Conservation (phyloP, 352 stramenopile species). For the Plasmopara halstedii region DNA sequence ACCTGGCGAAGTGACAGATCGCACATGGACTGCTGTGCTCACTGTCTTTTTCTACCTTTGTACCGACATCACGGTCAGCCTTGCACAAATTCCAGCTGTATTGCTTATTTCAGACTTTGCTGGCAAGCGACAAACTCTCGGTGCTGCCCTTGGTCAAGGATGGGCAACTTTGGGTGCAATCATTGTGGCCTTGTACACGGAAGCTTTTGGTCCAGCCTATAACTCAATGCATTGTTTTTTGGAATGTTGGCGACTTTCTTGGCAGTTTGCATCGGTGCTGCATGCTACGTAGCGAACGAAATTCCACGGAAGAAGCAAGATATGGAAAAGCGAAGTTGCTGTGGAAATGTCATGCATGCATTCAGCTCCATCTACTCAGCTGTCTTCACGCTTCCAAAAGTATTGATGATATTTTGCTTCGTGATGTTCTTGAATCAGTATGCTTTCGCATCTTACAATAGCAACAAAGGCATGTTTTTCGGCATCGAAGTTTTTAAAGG, state of each 20-base stretch:
- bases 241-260: conserved; percentile 54
- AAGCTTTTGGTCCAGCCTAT: conserved; percentile 42
- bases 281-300: no score
- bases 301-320: no score
- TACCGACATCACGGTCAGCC: conserved; percentile 62
- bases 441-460: conserved; percentile 49
- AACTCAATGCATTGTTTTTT: conserved; percentile 44
- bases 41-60: conserved; percentile 56
- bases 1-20: conserved; percentile 18
- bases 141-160: conserved; percentile 35
- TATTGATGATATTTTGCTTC: conserved; percentile 26
- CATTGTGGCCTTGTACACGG: conserved; percentile 47
- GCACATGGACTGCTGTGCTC: conserved; percentile 38
- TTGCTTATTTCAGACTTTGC: conserved; percentile 53
- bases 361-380: conserved; percentile 35
- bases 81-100: conserved; percentile 45
- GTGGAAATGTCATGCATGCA: conserved; percentile 24
- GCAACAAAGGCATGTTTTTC: conserved; percentile 57
- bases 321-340: no score
- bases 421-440: conserved; percentile 41
- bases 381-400: conserved; percentile 23
- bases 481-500: conserved; percentile 42
- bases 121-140: conserved; percentile 47
- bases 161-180: conserved; percentile 44
- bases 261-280: conserved; percentile 27